phyloP scores from a whole-genome alignment of 2,329 filamentous ascomycete genomes.

The Pseudopithomyces chartarum region DNA sequence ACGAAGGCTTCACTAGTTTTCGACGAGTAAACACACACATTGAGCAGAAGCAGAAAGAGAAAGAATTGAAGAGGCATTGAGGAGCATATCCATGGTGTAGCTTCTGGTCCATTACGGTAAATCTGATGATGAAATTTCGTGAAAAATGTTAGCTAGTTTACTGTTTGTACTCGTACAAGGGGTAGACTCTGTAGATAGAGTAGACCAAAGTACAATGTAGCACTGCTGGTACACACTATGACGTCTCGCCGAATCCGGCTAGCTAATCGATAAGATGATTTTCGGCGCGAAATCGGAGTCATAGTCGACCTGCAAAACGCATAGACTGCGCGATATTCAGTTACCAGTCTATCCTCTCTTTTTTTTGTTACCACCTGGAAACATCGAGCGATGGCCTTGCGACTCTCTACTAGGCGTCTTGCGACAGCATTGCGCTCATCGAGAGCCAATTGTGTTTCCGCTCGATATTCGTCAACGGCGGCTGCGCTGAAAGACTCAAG shows the following conservation, averaged over 20 bases:
- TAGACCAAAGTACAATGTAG: background rate
- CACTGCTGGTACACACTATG: no score
- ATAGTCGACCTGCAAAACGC: background rate
- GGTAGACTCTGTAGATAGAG: background rate
- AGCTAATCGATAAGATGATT: constrained; percentile 13
- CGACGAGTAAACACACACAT: constrained; percentile 43
- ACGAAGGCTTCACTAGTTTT: constrained; percentile 59
- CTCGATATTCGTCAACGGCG: constrained; percentile 48
- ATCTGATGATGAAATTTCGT: no score
- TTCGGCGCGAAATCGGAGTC: constrained; percentile 10
- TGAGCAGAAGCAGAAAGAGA: constrained; percentile 33
- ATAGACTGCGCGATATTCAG: constrained; percentile 6
- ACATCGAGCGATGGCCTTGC: constrained; percentile 34
- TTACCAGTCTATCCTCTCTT: background rate
- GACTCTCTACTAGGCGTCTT: constrained; percentile 32
- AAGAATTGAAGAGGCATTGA: constrained; percentile 42
- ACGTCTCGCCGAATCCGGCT: constrained; percentile 9
- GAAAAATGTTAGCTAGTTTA: no score
- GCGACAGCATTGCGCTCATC: constrained; percentile 32
- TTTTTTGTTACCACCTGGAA: background rate
- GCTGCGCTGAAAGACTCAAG: constrained; percentile 45
- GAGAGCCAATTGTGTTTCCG: constrained; percentile 23
- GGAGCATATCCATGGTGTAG: background rate
- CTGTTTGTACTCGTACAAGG: no score
- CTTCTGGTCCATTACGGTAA: no score